A percentile compares a stretch with the other conserved stretches of the same genome.
These are phyloP conservation scores for Vitis hybrid DNA, from an alignment of 177 flowering plant species.

Conservation along the genomic window DNA sequence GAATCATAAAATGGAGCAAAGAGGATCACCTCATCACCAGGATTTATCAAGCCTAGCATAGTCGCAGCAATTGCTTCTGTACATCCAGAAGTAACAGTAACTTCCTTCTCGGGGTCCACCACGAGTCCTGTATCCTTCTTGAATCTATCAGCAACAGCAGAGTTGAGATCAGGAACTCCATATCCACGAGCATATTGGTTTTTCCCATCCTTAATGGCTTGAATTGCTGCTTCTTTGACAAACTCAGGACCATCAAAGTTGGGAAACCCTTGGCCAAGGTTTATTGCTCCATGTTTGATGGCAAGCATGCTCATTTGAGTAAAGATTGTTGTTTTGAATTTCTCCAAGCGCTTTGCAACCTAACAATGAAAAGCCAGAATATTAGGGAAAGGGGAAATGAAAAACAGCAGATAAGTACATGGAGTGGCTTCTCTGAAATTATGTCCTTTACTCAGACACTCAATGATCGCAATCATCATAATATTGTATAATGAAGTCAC, in stretches of 20 bases:
- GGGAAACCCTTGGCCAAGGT: constrained; percentile 83
- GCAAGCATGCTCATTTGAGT: constrained; percentile 80
- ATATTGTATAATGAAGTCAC: no score
- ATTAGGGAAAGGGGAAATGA: background rate
- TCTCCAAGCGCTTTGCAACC: constrained; percentile 78
- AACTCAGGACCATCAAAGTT: constrained; percentile 85
- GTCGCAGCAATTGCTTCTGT: constrained; percentile 85
- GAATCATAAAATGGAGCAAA: constrained; percentile 85
- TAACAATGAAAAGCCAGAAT: background rate
- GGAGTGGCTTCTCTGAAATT: background rate
- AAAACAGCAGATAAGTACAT: background rate
- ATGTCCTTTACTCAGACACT: no score
- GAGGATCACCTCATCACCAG: constrained; percentile 76
- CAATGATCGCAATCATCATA: no score
- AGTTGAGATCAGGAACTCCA: constrained; percentile 67
- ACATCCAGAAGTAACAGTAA: constrained; percentile 81
- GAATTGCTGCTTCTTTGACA: constrained; percentile 81
- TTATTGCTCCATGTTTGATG: constrained; percentile 69
- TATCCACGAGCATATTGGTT: constrained; percentile 83
- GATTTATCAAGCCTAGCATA: constrained; percentile 69
- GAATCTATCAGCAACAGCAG: constrained; percentile 60
- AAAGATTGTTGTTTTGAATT: constrained; percentile 78
- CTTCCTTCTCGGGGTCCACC: constrained; percentile 75
- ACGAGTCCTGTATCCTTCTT: constrained; percentile 65
- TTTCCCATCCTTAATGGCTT: constrained; percentile 67